Base-by-base conservation (phyloP, 257 asterid genomes). In the Ligustrum vulgare region DNA sequence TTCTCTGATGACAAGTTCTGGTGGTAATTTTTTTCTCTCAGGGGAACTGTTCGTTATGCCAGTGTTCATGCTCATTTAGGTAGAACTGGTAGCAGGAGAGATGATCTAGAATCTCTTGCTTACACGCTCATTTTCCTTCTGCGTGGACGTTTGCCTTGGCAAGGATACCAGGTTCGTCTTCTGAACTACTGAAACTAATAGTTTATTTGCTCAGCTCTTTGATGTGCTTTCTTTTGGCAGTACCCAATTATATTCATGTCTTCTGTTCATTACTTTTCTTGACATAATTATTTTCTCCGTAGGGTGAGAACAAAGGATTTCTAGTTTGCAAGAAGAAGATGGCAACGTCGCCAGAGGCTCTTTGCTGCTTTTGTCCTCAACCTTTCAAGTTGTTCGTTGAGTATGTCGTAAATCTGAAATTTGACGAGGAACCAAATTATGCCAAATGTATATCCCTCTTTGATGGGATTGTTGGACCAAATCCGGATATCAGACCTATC, bases 11-110 rank as follows among this genome's bases (percentile, higher is more conserved):
- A 34, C 23, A 1, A 34, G 62, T 9, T 47, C 75, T 16, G 28
- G 49, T 72, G 72, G 51, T 51, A 9, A 69, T 81, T 45, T 84
- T 80, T 64, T 23, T 51, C 36, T 83, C 71, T 72, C 91, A 93
- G 98, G 87, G 97, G 98, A 73, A 91, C 98, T 39, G 92, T 91
- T 69, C 92, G 97, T n/a, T 93, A 93, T 70, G 97, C 98, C 43
- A 89, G 97, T 75, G 98, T 80, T 47, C 98, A 93, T 83, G 96
- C 96, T 74, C 97, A 91, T 81, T 82, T 91, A 67, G 97, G 98
- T 75, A 89, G 98, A 86, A 88, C 93, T 65, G 86, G 86, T 60
- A 91, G 91, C 77, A 80, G 98, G 75, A 85, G 98, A 80, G 98
- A 93, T 84, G 98, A 93, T 83, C 84, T 93, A 75, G 96, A 91